These are phyloP conservation scores for Solanum stenotomum DNA, from an alignment of 257 asterid genomes.

Conservation along the genomic window DNA sequence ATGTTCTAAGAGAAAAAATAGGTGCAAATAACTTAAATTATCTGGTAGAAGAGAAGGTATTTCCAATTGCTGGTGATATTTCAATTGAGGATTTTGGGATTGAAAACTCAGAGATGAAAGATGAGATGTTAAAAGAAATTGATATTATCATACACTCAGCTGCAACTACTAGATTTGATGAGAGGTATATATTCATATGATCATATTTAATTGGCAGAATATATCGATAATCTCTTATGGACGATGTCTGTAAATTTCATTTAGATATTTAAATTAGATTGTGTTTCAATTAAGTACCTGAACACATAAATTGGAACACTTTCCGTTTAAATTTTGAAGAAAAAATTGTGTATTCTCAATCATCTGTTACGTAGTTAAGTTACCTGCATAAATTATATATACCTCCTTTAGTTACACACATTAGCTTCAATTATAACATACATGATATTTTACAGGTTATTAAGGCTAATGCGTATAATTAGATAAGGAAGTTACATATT, in stretches of 20 bases:
- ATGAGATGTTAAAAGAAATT: conserved; percentile 26
- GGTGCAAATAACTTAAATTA: neutral
- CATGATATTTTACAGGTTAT: neutral
- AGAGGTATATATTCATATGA: conserved; percentile 4
- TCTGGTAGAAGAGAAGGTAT: conserved; percentile 12
- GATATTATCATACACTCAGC: conserved; percentile 53
- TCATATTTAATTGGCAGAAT: neutral
- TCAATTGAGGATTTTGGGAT: conserved; percentile 21
- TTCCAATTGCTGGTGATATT: conserved; percentile 20
- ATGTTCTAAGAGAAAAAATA: conserved; percentile 8
- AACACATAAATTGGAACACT: neutral
- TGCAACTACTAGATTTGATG: conserved; percentile 46
- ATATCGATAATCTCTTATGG: neutral
- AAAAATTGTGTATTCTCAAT: neutral
- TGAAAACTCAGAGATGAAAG: neutral
- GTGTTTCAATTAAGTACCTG: neutral
- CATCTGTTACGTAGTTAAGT: neutral
- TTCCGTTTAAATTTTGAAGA: too few species aligned
- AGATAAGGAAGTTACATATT: neutral
- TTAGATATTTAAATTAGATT: neutral
- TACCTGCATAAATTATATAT: neutral
- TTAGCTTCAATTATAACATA: neutral
- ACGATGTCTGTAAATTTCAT: neutral
- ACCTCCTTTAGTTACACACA: neutral
- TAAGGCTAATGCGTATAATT: too few species aligned